Evolutionary conservation across 108 stramenopile species (phyloP), one percentile per base, ranked within the genome.

Genomic region (Cylindrotheca fusiformis): DNA sequence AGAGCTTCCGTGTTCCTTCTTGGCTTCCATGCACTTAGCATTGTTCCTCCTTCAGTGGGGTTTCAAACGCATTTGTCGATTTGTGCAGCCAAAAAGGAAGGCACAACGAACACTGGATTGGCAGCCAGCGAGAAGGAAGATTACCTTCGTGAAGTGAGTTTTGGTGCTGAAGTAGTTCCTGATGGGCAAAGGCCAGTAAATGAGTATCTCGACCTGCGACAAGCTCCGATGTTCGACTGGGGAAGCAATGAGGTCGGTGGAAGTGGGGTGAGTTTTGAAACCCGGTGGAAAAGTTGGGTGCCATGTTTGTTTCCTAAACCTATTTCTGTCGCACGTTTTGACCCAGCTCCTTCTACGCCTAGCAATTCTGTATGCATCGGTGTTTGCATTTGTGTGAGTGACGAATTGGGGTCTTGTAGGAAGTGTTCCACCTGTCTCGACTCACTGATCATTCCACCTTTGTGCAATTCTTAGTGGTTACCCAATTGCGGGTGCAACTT

Each of bases 401-500:
- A 0, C 10, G n/a, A n/a, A n/a, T n/a, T n/a, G n/a, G n/a, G n/a
- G n/a, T n/a, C n/a, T n/a, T n/a, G n/a, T n/a, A n/a, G n/a, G n/a
- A n/a, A n/a, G n/a, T n/a, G n/a, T n/a, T n/a, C n/a, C n/a, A n/a
- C n/a, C n/a, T n/a, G n/a, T n/a, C n/a, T n/a, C n/a, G n/a, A n/a
- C n/a, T n/a, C n/a, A n/a, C n/a, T n/a, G n/a, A n/a, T n/a, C n/a
- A n/a, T n/a, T n/a, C n/a, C n/a, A n/a, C n/a, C n/a, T n/a, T n/a
- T n/a, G n/a, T n/a, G n/a, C n/a, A n/a, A n/a, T n/a, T 33, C 12
- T 50, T 17, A 77, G 71, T 48, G 73, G 86, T 65, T 93, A 78
- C 64, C 92, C 92, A 24, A 93, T 93, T 73, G 71, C 86, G 45
- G 86, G 88, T 24, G 85, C 88, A 22, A 90, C 93, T 19, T 94